Evolutionary conservation across 768 basidiomycete genomes (phyloP).

Genomic region (Lactarius deliciosus): DNA sequence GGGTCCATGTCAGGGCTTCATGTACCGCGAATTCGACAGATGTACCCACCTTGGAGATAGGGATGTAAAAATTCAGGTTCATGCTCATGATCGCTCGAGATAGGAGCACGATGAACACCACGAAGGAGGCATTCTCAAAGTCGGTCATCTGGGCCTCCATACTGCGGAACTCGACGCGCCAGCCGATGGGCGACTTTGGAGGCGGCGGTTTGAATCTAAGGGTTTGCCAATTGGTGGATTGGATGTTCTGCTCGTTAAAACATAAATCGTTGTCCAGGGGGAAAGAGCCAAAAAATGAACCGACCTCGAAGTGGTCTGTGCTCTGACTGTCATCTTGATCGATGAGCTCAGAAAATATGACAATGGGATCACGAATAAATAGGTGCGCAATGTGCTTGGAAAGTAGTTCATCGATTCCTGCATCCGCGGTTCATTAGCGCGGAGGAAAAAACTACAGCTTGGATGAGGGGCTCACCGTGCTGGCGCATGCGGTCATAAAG

Average conservation of each 20-base stretch:
- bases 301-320: constrained; percentile 94
- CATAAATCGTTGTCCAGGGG: neutral
- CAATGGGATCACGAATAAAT: constrained; percentile 96
- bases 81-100: constrained; percentile 92
- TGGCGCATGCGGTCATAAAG: constrained; percentile 72
- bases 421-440: neutral
- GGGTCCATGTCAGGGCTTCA: constrained; percentile 3
- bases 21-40: neutral
- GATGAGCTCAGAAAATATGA: constrained; percentile 91
- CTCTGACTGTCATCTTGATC: constrained; percentile 86
- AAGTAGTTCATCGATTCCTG: constrained; percentile 83
- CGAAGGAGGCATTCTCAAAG: constrained; percentile 97
- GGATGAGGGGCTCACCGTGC: constrained; percentile 60
- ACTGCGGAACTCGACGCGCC: constrained; percentile 97
- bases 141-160: constrained; percentile 99
- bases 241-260: constrained; percentile 68
- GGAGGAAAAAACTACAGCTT: neutral
- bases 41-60: constrained; percentile 82
- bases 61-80: constrained; percentile 92
- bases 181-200: constrained; percentile 87
- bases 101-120: constrained; percentile 90
- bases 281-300: constrained; percentile 16
- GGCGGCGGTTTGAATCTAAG: constrained; percentile 98
- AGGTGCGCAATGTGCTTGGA: constrained; percentile 93
- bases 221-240: constrained; percentile 99